phyloP scores from a whole-genome alignment of 2,329 filamentous ascomycete species.

The Xylariaceae sp. region DNA sequence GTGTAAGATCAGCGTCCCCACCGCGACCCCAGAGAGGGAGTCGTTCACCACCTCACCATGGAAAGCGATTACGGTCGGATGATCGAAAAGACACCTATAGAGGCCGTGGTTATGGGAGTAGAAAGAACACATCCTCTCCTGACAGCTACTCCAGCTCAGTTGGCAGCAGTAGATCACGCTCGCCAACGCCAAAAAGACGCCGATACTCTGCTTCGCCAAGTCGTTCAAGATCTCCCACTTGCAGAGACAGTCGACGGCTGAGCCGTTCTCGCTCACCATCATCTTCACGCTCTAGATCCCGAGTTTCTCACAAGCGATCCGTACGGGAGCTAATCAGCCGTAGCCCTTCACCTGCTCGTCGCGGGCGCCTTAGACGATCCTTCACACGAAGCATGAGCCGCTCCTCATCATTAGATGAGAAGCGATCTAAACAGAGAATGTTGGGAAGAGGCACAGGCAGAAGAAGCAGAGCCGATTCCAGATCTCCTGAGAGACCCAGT shows the following conservation, averaged over 20 bases:
- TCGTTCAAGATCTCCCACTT: conserved; percentile 38
- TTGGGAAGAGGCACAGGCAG: conserved; percentile 17
- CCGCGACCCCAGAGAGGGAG: conserved; percentile 23
- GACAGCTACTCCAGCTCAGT: conserved; percentile 25
- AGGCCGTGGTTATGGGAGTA: conserved; percentile 22
- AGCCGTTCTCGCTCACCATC: conserved; percentile 37
- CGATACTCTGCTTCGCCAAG: conserved; percentile 48
- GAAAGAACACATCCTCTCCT: conserved; percentile 29
- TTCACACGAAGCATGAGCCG: conserved; percentile 32
- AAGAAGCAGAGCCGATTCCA: conserved; percentile 21
- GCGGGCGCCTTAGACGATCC: conserved; percentile 33
- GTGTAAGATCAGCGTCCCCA: conserved; percentile 25
- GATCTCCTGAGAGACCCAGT: conserved; percentile 21
- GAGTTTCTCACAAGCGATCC: conserved; percentile 31
- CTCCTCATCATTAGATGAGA: conserved; percentile 21
- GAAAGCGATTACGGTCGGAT: conserved; percentile 30
- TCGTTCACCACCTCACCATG: conserved; percentile 27
- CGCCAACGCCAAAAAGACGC: conserved; percentile 47
- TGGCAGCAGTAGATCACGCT: conserved; percentile 28
- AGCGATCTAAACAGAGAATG: conserved; percentile 20
- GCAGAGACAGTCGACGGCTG: conserved; percentile 37
- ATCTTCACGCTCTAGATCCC: conserved; percentile 37
- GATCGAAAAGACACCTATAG: conserved; percentile 24
- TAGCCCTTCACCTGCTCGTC: conserved; percentile 33
- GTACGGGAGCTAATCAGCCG: conserved; percentile 34